These are phyloP conservation scores for Inga oerstediana DNA, from an alignment of 306 rosid genomes.

Conservation along the genomic window DNA sequence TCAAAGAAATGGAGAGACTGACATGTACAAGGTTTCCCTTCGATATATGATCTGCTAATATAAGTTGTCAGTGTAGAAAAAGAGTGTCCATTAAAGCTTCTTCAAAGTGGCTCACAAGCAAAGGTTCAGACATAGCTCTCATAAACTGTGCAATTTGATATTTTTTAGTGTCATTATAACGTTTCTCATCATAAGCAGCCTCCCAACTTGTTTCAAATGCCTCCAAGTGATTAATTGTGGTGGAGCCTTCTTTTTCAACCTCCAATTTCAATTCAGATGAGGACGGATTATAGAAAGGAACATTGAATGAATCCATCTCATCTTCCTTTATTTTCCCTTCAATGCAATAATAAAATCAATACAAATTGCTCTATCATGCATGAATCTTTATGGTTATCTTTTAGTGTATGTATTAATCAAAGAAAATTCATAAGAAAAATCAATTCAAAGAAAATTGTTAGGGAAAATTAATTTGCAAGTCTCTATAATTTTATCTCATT, in stretches of 20 bases:
- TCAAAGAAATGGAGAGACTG: slow-evolving; percentile 13
- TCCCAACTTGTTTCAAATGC: not conserved
- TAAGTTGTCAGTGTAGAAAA: slow-evolving; percentile 5
- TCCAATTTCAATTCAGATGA: not conserved
- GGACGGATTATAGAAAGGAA: not conserved
- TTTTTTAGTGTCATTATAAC: not conserved
- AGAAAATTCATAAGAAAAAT: too few relatives aligned
- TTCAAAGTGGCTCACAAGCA: slow-evolving; percentile 32
- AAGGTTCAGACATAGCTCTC: slow-evolving; percentile 42
- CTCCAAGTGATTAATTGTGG: not conserved
- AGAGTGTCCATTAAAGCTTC: slow-evolving; percentile 34
- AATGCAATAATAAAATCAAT: not conserved
- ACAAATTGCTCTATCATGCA: not conserved
- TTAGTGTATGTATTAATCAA: too few relatives aligned
- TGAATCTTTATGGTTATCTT: not conserved
- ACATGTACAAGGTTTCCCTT: slow-evolving; percentile 24
- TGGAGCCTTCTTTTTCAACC: not conserved
- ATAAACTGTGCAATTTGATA: slow-evolving; percentile 29
- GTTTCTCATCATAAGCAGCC: not conserved
- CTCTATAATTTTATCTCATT: too few relatives aligned
- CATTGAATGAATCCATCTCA: not conserved
- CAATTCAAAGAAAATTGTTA: too few relatives aligned
- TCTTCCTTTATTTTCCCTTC: not conserved
- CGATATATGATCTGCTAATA: slow-evolving; percentile 17
- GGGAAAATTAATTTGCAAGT: too few relatives aligned